Evolutionary conservation across 2,329 filamentous ascomycete genomes (phyloP), one percentile per base, ranked within the genome.

Genomic region (Clarireedia hainanense): DNA sequence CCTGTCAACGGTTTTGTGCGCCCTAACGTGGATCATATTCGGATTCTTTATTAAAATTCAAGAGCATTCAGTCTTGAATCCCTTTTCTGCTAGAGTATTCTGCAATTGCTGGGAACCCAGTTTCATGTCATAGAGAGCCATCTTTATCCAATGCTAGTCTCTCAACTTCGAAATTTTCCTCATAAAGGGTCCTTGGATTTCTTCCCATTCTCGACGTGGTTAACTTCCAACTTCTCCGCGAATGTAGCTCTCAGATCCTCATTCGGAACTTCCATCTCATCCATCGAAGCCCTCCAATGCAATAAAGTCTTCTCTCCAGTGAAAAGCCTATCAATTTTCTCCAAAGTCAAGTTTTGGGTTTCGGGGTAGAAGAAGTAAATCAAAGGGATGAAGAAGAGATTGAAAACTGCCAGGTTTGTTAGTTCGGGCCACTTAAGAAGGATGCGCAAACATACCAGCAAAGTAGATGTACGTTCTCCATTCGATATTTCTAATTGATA

Each of bases 311-410:
- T 45, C 14, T 45, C 42, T 5, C 42, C 17, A 20, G 17, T 45
- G 42, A 45, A 45, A 14, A 45, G 24, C 7, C 15, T 15, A 59
- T 80, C 76, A 39, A 80, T 77, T 57, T 80, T 75, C 61, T 80
- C 78, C 0, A 80, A 69, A 1, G 67, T 70, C 7, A 77, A 66
- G 45, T 75, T 74, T 26, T 68, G 70, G 0, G 79, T 82, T 63
- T 82, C 80, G 0, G 80, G 79, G 51, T 76, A 79, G 61, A 76
- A 72, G 58, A 73, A 71, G 63, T 73, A 76, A 3, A 74, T 65
- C 3, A 74, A 61, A 0, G 73, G 74, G 1, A 75, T 64, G 50
- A 75, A 45, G 6, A 20, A 45, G 15, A 24, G 17, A 6, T 45
- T 45, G 42, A 45, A 45, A 24, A 45, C 42, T 45, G 24, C 12